A percentile compares a stretch with the other conserved stretches of the same genome.
Conservation (phyloP, 2,329 filamentous ascomycete species). For the Teratosphaeria nubilosa region DNA sequence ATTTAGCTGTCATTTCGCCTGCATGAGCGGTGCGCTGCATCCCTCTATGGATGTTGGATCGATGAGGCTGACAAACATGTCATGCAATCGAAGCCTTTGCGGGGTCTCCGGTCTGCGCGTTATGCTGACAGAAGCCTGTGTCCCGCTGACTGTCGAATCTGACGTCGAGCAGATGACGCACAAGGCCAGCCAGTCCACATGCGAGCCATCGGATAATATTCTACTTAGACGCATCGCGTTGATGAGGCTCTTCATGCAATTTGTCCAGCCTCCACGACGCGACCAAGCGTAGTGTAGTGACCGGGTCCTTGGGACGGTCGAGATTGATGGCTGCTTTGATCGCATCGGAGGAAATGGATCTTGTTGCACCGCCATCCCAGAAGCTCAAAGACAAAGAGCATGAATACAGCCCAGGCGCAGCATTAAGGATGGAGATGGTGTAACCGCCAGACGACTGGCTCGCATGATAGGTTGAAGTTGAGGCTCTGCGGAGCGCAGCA, state of each 20-base stretch:
- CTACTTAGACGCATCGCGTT: background rate
- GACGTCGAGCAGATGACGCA: background rate
- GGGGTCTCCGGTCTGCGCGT: background rate
- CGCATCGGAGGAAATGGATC: background rate
- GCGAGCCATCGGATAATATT: background rate
- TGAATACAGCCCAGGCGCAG: background rate
- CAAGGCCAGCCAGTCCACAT: background rate
- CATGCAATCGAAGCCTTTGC: background rate
- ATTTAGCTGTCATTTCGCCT: background rate
- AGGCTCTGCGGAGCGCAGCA: background rate
- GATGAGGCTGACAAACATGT: background rate
- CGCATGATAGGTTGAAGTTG: background rate
- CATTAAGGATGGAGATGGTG: background rate
- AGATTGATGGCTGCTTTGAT: background rate
- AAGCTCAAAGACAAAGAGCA: background rate
- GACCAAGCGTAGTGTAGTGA: no score
- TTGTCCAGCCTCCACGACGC: background rate
- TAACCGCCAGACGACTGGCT: background rate
- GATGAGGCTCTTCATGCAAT: background rate
- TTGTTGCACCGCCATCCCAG: background rate
- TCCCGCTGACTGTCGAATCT: background rate
- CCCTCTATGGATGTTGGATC: background rate
- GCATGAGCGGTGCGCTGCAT: background rate
- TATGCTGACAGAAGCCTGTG: background rate
- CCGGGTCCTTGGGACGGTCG: background rate